Percentiles rank a stretch among this genome's conserved stretches.
Evolutionary conservation across 1,139 yeast species (phyloP).

Genomic region (Candida pseudoviswanathii): DNA sequence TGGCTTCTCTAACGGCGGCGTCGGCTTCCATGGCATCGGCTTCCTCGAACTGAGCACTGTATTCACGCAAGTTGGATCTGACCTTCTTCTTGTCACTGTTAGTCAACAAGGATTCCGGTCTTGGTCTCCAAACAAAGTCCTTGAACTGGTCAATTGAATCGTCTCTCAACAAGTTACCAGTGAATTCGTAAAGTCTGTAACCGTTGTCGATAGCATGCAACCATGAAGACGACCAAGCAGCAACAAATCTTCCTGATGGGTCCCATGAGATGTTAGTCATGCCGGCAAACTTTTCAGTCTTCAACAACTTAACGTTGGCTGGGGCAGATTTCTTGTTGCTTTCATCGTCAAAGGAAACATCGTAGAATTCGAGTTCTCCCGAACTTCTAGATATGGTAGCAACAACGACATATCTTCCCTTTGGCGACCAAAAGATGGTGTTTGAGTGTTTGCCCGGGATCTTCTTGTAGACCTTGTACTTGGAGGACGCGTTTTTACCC

Average conservation of each 20-base stretch:
- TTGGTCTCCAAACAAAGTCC: constrained; percentile 95
- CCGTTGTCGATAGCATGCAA: constrained; percentile 88
- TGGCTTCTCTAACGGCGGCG: constrained; percentile 87
- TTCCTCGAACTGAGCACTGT: constrained; percentile 92
- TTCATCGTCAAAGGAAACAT: constrained; percentile 80
- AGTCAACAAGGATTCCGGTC: constrained; percentile 79
- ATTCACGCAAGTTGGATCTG: constrained; percentile 84
- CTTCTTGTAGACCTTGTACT: constrained; percentile 44
- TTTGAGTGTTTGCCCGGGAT: constrained; percentile 69
- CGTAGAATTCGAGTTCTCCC: constrained; percentile 84
- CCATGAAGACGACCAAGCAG: constrained; percentile 89
- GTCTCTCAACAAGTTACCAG: constrained; percentile 76
- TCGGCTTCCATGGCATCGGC: constrained; percentile 96
- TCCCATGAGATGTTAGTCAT: constrained; percentile 93
- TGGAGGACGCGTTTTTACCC: constrained; percentile 75
- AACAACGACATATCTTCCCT: constrained; percentile 84
- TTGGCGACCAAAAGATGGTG: constrained; percentile 87
- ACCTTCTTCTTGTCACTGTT: constrained; percentile 86
- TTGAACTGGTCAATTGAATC: constrained; percentile 82
- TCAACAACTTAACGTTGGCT: constrained; percentile 65
- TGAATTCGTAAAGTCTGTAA: constrained; percentile 81
- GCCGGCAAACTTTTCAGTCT: constrained; percentile 68
- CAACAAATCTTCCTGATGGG: constrained; percentile 88
- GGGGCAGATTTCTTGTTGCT: constrained; percentile 42
- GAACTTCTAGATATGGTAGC: constrained; percentile 67